Conservation (phyloP, 2,329 filamentous ascomycete genomes). For the Sporothrix globosa region DNA sequence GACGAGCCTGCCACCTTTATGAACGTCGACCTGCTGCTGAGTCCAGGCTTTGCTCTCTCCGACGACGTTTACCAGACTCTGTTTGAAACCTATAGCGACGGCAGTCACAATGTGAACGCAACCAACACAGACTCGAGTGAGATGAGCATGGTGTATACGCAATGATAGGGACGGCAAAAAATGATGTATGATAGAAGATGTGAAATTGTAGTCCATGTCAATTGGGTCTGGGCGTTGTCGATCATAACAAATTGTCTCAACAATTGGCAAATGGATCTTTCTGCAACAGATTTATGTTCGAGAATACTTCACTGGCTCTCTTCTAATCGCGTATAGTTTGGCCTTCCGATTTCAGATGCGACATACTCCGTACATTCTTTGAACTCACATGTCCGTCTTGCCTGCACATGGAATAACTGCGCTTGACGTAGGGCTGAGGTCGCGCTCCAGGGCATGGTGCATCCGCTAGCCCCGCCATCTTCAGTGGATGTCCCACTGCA, state of each 20-base stretch:
- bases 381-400: too few relatives aligned
- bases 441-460: not conserved
- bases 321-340: too few relatives aligned
- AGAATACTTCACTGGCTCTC: too few relatives aligned
- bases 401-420: too few relatives aligned
- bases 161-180: not conserved
- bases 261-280: too few relatives aligned
- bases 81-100: not conserved
- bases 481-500: not conserved
- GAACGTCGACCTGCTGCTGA: constrained; percentile 7
- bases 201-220: not conserved
- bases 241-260: too few relatives aligned
- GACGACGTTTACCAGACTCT: constrained; percentile 6
- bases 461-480: not conserved
- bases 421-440: not conserved
- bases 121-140: not conserved
- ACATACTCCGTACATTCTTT: too few relatives aligned
- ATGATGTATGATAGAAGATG: not conserved
- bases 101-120: not conserved
- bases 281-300: too few relatives aligned
- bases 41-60: constrained; percentile 11
- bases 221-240: not conserved
- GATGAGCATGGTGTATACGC: constrained; percentile 9
- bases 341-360: too few relatives aligned
- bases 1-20: constrained; percentile 14